Conservation (phyloP, 2,329 filamentous ascomycete genomes). For the Beauveria sp. region DNA sequence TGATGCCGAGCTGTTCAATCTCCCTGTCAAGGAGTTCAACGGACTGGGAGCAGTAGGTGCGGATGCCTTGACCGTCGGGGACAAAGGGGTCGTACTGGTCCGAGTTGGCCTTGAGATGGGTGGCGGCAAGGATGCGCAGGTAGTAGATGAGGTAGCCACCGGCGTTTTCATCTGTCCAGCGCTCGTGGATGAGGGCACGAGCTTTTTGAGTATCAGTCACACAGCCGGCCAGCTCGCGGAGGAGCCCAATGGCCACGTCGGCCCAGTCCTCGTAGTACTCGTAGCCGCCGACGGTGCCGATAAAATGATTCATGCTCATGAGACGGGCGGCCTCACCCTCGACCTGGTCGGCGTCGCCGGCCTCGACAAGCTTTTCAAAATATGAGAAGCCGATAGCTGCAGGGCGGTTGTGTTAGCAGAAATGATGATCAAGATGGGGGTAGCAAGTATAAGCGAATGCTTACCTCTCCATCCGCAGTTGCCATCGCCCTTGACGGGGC, state of each 20-base stretch:
- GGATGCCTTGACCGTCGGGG: conserved; percentile 47
- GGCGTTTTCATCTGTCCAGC: conserved; percentile 64
- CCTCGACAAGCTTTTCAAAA: conserved; percentile 73
- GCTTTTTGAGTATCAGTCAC: conserved; percentile 53
- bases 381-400: conserved; percentile 88
- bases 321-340: conserved; percentile 66
- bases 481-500: conserved; percentile 82
- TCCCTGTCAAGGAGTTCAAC: conserved; percentile 73
- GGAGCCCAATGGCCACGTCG: conserved; percentile 62
- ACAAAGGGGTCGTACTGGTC: conserved; percentile 68
- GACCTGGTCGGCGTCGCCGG: conserved; percentile 56
- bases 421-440: neutral
- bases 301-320: conserved; percentile 59
- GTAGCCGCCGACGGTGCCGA: conserved; percentile 66
- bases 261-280: conserved; percentile 72
- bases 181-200: conserved; percentile 45
- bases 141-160: conserved; percentile 81
- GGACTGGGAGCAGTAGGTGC: conserved; percentile 59
- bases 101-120: conserved; percentile 72
- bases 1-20: conserved; percentile 85
- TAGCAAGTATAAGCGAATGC: conserved; percentile 24
- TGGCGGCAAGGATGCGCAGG: conserved; percentile 70
- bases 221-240: conserved; percentile 55
- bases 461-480: conserved; percentile 97
- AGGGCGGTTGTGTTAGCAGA: neutral